Conservation (phyloP, 2,329 filamentous ascomycete genomes). For the Xylaria sp. region DNA sequence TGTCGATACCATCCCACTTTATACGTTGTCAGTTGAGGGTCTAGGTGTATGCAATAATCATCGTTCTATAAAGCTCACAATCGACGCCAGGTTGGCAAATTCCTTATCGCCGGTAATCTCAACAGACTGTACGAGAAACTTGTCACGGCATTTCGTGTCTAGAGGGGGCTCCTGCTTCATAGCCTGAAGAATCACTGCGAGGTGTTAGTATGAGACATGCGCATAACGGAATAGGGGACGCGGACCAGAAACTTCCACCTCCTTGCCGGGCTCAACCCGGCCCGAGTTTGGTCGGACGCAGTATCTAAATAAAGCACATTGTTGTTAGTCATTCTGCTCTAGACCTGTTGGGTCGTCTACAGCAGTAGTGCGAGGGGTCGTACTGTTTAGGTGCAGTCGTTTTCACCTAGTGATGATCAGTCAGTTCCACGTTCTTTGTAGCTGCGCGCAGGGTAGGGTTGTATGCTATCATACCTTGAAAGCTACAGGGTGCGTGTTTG, state of each 20-base stretch:
- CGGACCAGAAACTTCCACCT: slow-evolving; percentile 91
- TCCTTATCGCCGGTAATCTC: slow-evolving; percentile 82
- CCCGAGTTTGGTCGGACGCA: slow-evolving; percentile 97
- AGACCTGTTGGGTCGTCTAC: slow-evolving; percentile 20
- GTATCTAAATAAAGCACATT: slow-evolving; percentile 64
- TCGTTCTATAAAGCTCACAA: slow-evolving; percentile 59
- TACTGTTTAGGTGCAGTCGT: slow-evolving; percentile 99
- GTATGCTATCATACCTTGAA: slow-evolving; percentile 62
- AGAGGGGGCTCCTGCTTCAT: slow-evolving; percentile 93
- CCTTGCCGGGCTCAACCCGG: slow-evolving; percentile 85
- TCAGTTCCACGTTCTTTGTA: slow-evolving; percentile 33
- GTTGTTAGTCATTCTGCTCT: slow-evolving; percentile 24
- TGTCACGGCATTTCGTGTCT: slow-evolving; percentile 92
- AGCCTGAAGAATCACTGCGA: slow-evolving; percentile 85
- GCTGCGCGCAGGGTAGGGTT: slow-evolving; percentile 1
- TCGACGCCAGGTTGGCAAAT: slow-evolving; percentile 75
- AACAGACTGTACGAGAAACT: slow-evolving; percentile 95
- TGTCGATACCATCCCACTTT: slow-evolving; percentile 80
- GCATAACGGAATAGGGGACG: slow-evolving; percentile 13
- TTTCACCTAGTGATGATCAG: slow-evolving; percentile 78
- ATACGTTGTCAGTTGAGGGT: slow-evolving; percentile 32
- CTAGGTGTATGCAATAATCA: slow-evolving; percentile 20
- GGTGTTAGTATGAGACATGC: slow-evolving; percentile 28
- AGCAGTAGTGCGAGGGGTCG: slow-evolving; percentile 40
- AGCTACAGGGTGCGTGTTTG: slow-evolving; percentile 63